Percentiles rank a stretch among this genome's conserved stretches.
Evolutionary conservation across 371 early-diverging fungal genomes (phyloP).

Genomic region (Smittium culicis): DNA sequence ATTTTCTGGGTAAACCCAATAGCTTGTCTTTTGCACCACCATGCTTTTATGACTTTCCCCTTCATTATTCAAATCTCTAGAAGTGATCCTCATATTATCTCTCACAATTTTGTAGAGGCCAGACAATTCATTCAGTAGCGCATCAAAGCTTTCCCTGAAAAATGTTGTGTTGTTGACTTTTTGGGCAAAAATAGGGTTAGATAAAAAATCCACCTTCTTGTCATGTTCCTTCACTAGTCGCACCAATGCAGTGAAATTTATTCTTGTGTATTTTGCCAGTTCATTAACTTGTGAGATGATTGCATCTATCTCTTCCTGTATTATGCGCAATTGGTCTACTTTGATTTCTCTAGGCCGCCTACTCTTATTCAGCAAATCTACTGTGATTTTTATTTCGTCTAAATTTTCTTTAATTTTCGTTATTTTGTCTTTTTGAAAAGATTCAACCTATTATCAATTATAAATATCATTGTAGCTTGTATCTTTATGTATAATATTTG

Average conservation of each 20-base stretch:
- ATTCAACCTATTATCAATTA: constrained; percentile 59
- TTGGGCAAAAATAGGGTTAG: constrained; percentile 77
- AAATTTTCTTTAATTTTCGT: constrained; percentile 71
- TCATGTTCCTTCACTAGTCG: constrained; percentile 97
- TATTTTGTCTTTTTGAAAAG: constrained; percentile 77
- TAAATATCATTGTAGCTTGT: too few species aligned
- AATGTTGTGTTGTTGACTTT: constrained; percentile 74
- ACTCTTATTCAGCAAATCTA: constrained; percentile 44
- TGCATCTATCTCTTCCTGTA: constrained; percentile 62
- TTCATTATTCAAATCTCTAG: constrained; percentile 36
- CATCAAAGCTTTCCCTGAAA: constrained; percentile 82
- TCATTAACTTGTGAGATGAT: constrained; percentile 80
- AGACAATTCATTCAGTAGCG: constrained; percentile 73
- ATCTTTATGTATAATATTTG: too few species aligned
- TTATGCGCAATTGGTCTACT: constrained; percentile 28
- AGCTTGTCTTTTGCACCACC: constrained; percentile 80
- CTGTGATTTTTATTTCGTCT: constrained; percentile 50
- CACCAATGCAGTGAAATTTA: constrained; percentile 92
- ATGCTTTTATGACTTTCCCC: constrained; percentile 54
- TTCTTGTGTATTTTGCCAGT: constrained; percentile 76
- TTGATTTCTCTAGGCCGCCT: constrained; percentile 41
- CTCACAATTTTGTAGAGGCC: constrained; percentile 77
- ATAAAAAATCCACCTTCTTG: constrained; percentile 68
- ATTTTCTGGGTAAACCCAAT: constrained; percentile 98
- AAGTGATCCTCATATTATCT: constrained; percentile 59